Evolutionary conservation across 441 rosid genomes (phyloP).

Genomic region (Theobroma grandiflorum): DNA sequence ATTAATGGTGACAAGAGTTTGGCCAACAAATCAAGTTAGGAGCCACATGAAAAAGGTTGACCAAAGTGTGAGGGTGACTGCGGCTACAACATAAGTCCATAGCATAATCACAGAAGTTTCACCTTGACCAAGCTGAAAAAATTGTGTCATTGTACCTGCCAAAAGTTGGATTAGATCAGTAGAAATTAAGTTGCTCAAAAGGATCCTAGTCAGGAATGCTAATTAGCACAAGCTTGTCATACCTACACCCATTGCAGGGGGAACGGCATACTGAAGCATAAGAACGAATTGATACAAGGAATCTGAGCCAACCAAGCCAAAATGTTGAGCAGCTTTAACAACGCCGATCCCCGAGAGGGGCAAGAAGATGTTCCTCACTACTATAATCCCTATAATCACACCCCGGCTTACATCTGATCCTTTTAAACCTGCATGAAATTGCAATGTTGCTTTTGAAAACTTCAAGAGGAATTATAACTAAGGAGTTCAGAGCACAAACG

Average conservation of each 20-base stretch:
- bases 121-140: conserved; percentile 36
- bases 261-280: conserved; percentile 47
- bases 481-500: no score
- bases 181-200: no score
- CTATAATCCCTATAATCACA: conserved; percentile 38
- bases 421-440: conserved; percentile 31
- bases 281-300: conserved; percentile 45
- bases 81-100: conserved; percentile 47
- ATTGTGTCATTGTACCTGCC: conserved; percentile 44
- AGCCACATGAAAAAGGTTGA: conserved; percentile 50
- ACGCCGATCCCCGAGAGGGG: conserved; percentile 40
- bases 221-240: background rate
- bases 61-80: conserved; percentile 47
- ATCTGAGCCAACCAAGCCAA: conserved; percentile 42
- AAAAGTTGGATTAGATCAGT: background rate
- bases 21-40: conserved; percentile 16
- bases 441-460: background rate
- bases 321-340: conserved; percentile 38
- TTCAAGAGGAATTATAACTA: background rate
- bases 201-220: no score
- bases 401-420: conserved; percentile 21
- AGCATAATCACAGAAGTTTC: conserved; percentile 49
- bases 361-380: conserved; percentile 30
- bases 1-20: background rate
- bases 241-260: conserved; percentile 43